Base-by-base conservation (phyloP, 352 stramenopile species). In the Globisporangium apiculatum region DNA sequence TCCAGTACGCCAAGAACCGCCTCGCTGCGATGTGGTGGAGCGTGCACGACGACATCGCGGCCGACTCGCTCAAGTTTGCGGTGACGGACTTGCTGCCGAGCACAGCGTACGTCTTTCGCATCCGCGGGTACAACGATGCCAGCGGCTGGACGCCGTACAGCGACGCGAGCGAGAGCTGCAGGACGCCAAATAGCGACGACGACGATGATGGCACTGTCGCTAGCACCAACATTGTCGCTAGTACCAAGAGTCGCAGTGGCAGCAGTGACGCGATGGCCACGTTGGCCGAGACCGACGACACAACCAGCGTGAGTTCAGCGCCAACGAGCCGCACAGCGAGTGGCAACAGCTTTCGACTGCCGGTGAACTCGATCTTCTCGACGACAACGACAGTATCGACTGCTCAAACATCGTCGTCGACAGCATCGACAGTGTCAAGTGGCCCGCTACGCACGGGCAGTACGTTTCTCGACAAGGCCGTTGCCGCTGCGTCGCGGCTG, bases 1-100 rank as follows among this genome's bases (percentile, higher is more conserved):
- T 95, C 46, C 86, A 95, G 61, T 94, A 87, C 50, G 69, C 72
- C 0, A 92, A 91, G 63, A 90, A 94, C 51, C 73, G 80, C 4
- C 61, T 94, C 24, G 73, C 83, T 6, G 77, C 82, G 7, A 86
- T 91, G 65, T 94, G 86, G 86, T 84, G 75, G 75, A 91, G 69
- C 31, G 66, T 83, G 1, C 91, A 87, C 51, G 67, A 86, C 14
- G 83, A 93, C 18, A 73, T 95, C 43, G 55, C 52, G 3, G 64
- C 60, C 1, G 69, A 89, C 18, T 89, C 69, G 24, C 67, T 82
- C 3, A 79, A 79, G 51, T 81, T 72, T 40, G 75, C 69, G 1
- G 60, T 95, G 11, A 64, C 64, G 9, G 76, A 88, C 17, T 71
- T 94, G 37, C 58, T 70, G 8, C 57, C 78, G 12, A 88, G 79